Evolutionary conservation across 164 flowering plant species (phyloP).

Genomic region (Nelumbo lutea): DNA sequence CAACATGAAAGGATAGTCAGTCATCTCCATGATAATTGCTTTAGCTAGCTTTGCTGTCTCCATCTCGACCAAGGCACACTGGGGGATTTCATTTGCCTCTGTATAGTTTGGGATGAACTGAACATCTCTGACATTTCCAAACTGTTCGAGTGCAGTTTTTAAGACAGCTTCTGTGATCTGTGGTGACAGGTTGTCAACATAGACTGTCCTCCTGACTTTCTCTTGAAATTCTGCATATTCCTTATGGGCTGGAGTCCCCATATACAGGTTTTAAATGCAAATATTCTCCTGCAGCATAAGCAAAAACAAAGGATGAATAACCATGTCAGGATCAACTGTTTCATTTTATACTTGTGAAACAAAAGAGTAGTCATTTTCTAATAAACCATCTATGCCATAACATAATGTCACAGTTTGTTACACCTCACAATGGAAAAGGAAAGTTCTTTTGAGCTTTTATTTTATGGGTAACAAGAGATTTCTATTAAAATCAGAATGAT

Average conservation of each 20-base stretch:
- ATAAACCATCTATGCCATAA: no score
- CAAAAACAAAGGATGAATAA: no score
- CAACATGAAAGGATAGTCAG: slow-evolving; percentile 57
- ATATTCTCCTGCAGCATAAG: not conserved
- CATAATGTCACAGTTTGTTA: no score
- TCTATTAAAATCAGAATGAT: no score
- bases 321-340: no score
- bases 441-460: no score
- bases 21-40: slow-evolving; percentile 22
- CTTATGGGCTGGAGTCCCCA: slow-evolving; percentile 17
- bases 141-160: slow-evolving; percentile 63
- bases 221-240: slow-evolving; percentile 55
- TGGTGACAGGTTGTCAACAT: slow-evolving; percentile 57
- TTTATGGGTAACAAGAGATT: no score
- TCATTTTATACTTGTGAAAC: no score
- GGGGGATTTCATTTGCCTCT: slow-evolving; percentile 23
- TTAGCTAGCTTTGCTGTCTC: slow-evolving; percentile 37
- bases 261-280: not conserved
- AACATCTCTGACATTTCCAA: slow-evolving; percentile 51
- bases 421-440: no score
- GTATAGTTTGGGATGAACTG: slow-evolving; percentile 60
- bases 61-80: slow-evolving; percentile 72
- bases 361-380: no score
- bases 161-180: slow-evolving; percentile 48
- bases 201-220: slow-evolving; percentile 63